Evolutionary conservation across 2,329 filamentous ascomycete species (phyloP), one percentile per base, ranked within the genome.

Genomic region (Ophiostoma quercus): DNA sequence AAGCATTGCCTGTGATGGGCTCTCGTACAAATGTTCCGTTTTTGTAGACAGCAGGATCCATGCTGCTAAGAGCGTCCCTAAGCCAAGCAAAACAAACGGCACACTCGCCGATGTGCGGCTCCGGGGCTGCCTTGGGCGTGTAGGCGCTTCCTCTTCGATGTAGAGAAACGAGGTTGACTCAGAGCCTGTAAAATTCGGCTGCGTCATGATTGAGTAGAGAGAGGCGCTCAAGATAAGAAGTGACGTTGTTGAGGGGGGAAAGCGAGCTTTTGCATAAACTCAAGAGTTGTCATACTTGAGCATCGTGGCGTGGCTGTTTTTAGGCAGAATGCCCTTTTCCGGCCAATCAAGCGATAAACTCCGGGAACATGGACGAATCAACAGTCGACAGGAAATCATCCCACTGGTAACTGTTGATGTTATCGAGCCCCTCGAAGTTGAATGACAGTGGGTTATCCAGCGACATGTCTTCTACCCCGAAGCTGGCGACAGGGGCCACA

Each of bases 381-480:
- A 66, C 47, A 12, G 41, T 54, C 0, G 67, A 68, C 2, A 71
- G 22, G 22, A 71, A 29, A 14, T 71, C 69, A 43, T 71, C 69
- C 69, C 69, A 71, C 62, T 71, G 67, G 12, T 43, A 70, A 11
- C 32, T 63, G 22, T 47, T 67, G 14, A 70, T 51, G 16, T 66
- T 43, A 12, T 70, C 69, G 1, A 71, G 43, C 1, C 25, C 67
- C 12, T 71, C 69, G 25, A 70, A 70, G 60, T 66, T 60, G 19
- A 66, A 51, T 0, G 34, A 25, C 34, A 67, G 19, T 16, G 60
- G 16, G 12, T 67, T 66, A 11, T 29, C 39, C 22, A 62, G 37
- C 12, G 63, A 12, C 8, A 51, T 1, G 9, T 62, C 62, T 4
- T 62, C 62, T 8, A 29, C 32, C 0, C 14, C 47, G 12, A 47